phyloP scores from a whole-genome alignment of 2,329 filamentous ascomycete genomes.

The Apiospora koreana region DNA sequence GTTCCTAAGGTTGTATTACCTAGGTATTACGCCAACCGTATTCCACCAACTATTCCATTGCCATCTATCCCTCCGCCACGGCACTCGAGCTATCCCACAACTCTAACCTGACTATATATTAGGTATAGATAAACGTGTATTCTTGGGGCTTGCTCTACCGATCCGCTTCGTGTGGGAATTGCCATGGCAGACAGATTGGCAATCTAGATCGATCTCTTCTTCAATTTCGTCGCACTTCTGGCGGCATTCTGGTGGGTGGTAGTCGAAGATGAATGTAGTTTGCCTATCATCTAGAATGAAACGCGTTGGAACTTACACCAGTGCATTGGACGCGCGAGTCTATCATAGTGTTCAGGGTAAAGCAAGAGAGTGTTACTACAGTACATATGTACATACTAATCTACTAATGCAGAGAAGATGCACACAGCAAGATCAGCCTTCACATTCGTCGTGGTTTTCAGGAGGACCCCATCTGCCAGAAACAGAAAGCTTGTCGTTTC shows the following conservation, averaged over 20 bases:
- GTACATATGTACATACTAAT: no score
- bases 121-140: no score
- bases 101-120: no score
- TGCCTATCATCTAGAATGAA: not conserved
- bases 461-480: not conserved
- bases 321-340: not conserved
- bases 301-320: not conserved
- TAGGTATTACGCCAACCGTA: no score
- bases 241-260: not conserved
- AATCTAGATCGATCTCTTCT: no score
- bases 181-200: no score
- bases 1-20: no score
- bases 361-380: not conserved
- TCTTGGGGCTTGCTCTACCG: no score
- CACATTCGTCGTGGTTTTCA: not conserved
- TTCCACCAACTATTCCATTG: no score
- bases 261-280: not conserved
- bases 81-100: no score
- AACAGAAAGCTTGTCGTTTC: not conserved
- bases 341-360: not conserved
- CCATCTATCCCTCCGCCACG: no score
- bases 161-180: no score
- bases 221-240: not conserved
- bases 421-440: not conserved
- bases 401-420: not conserved